These are phyloP conservation scores for Ophiocytium majus DNA, from an alignment of 352 stramenopile genomes.

Conservation along the genomic window DNA sequence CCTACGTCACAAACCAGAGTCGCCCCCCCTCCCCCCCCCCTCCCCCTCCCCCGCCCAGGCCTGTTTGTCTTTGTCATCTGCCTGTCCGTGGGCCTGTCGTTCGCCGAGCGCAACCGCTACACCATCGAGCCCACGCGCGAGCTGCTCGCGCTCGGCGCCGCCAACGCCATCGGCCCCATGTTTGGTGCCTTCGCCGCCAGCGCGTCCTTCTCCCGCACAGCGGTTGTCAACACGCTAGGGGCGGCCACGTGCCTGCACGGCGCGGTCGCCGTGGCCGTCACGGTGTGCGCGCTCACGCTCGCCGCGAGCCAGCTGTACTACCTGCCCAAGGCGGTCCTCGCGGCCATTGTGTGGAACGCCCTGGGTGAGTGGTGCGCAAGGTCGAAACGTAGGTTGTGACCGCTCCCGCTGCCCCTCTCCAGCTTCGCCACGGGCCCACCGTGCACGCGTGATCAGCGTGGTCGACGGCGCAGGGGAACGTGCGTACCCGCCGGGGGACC, in stretches of 20 bases:
- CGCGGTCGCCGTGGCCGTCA: conserved; percentile 77
- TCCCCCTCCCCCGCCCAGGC: too few species aligned
- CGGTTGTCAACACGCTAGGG: conserved; percentile 79
- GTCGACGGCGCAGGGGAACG: too few species aligned
- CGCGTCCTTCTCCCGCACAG: conserved; percentile 78
- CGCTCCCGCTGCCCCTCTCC: too few species aligned
- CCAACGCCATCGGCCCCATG: conserved; percentile 77
- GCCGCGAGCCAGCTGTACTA: conserved; percentile 78
- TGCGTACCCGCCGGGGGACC: too few species aligned
- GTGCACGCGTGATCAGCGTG: too few species aligned
- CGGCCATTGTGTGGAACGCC: conserved; percentile 1
- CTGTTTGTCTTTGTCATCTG: conserved; percentile 17
- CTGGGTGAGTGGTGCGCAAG: too few species aligned
- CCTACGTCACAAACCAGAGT: too few species aligned
- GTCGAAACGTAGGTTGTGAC: too few species aligned
- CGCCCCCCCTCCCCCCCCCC: too few species aligned
- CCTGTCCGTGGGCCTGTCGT: conserved; percentile 1
- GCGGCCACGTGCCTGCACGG: conserved; percentile 76
- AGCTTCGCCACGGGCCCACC: too few species aligned
- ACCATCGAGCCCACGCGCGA: neutral
- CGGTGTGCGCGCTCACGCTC: conserved; percentile 79
- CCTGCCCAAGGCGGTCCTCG: conserved; percentile 1
- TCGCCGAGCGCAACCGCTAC: conserved; percentile 9
- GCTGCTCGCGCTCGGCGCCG: conserved; percentile 77
- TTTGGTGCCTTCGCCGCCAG: conserved; percentile 82